Evolutionary conservation across 2,329 filamentous ascomycete species (phyloP).

Genomic region (Pseudogymnoascus sp.): DNA sequence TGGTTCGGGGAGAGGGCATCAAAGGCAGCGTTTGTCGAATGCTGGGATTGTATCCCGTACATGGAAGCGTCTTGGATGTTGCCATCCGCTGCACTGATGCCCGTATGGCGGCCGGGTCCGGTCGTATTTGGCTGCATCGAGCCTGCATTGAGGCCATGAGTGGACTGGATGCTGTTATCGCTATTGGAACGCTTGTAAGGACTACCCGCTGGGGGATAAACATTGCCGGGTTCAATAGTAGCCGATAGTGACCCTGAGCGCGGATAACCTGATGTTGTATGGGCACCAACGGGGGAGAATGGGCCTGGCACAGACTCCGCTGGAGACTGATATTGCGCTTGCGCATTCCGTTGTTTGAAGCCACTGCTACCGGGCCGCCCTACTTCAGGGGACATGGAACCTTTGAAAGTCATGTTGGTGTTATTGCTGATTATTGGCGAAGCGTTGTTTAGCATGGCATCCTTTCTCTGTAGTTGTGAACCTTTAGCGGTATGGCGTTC

Average conservation of each 20-base stretch:
- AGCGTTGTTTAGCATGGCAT: slow-evolving; percentile 50
- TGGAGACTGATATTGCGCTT: slow-evolving; percentile 26
- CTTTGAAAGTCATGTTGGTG: slow-evolving; percentile 13
- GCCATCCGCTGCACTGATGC: slow-evolving; percentile 4
- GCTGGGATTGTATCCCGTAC: background rate
- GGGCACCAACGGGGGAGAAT: slow-evolving; percentile 24
- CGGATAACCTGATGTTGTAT: slow-evolving; percentile 24
- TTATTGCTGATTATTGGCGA: slow-evolving; percentile 23
- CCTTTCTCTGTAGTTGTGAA: slow-evolving; percentile 66
- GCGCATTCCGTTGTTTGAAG: slow-evolving; percentile 20
- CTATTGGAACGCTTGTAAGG: slow-evolving; percentile 25
- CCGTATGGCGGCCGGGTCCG: background rate
- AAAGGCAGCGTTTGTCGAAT: background rate
- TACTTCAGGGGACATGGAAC: slow-evolving; percentile 25
- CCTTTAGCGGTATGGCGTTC: slow-evolving; percentile 75
- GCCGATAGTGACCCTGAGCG: slow-evolving; percentile 18
- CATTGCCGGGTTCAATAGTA: slow-evolving; percentile 19
- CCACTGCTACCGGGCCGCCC: slow-evolving; percentile 21
- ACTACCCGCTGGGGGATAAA: slow-evolving; percentile 11
- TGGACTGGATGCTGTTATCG: slow-evolving; percentile 20
- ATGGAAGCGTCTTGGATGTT: slow-evolving; percentile 24
- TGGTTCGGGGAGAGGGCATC: slow-evolving; percentile 19
- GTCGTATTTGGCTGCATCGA: background rate
- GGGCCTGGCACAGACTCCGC: slow-evolving; percentile 21
- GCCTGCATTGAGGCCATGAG: slow-evolving; percentile 14